Percentiles rank a stretch among this genome's conserved stretches.
Conservation (phyloP, 2,329 filamentous ascomycete genomes). For the Verticillium nubilum region DNA sequence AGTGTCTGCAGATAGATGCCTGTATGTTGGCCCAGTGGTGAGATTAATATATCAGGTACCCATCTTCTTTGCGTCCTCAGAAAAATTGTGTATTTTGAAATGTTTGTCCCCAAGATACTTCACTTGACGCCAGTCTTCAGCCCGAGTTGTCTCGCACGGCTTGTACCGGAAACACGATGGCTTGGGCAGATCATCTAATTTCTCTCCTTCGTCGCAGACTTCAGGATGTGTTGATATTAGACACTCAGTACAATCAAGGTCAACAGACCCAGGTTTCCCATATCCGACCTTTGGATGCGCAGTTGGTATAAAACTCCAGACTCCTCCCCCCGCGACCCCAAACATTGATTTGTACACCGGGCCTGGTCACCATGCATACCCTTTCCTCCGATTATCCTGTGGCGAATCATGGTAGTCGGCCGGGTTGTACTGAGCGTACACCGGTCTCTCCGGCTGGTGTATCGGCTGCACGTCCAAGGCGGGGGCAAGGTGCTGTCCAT, state of each 20-base stretch:
- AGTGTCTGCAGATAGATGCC: too few relatives aligned
- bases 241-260: neutral
- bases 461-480: slow-evolving; percentile 14
- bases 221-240: neutral
- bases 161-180: too few relatives aligned
- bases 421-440: slow-evolving; percentile 10
- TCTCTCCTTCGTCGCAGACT: too few relatives aligned
- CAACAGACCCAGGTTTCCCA: neutral
- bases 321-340: neutral
- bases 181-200: too few relatives aligned
- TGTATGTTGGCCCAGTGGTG: too few relatives aligned
- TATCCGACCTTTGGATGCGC: neutral
- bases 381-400: slow-evolving; percentile 12
- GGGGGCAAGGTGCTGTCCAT: slow-evolving; percentile 9
- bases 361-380: slow-evolving; percentile 4
- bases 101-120: too few relatives aligned
- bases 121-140: too few relatives aligned
- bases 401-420: slow-evolving; percentile 14
- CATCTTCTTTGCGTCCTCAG: too few relatives aligned
- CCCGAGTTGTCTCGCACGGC: too few relatives aligned
- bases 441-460: slow-evolving; percentile 36
- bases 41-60: too few relatives aligned
- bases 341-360: neutral
- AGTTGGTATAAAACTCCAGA: neutral
- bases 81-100: too few relatives aligned